Conservation (phyloP, 1,284 basidiomycete genomes). For the Pascua guehoae region DNA sequence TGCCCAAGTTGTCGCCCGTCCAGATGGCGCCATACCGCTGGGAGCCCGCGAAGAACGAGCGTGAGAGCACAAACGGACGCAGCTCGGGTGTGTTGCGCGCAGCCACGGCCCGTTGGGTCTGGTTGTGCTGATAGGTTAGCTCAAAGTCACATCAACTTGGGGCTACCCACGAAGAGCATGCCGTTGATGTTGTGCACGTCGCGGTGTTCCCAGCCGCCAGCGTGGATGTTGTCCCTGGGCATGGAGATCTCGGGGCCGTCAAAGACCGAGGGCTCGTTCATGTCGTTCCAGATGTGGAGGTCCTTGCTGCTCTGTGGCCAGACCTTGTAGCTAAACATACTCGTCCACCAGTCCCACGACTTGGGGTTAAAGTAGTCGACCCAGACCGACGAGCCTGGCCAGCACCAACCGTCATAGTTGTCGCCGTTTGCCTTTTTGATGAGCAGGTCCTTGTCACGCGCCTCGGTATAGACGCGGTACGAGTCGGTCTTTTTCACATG, state of each 20-base stretch:
- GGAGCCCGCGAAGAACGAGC: constrained; percentile 91
- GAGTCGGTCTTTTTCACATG: constrained; percentile 80
- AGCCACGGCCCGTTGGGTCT: constrained; percentile 77
- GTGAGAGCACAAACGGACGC: constrained; percentile 91
- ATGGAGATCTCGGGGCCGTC: constrained; percentile 98
- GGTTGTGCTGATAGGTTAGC: constrained; percentile 61
- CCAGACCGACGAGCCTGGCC: constrained; percentile 93
- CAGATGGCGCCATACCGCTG: constrained; percentile 96
- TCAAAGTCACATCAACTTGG: constrained; percentile 7
- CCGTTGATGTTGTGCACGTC: constrained; percentile 62
- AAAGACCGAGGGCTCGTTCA: constrained; percentile 99
- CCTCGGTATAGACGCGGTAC: constrained; percentile 83
- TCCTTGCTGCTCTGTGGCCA: constrained; percentile 62
- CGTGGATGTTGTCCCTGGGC: constrained; percentile 89
- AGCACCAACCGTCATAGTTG: constrained; percentile 98
- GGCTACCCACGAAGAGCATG: constrained; percentile 46
- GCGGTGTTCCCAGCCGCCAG: constrained; percentile 90
- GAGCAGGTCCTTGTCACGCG: constrained; percentile 73
- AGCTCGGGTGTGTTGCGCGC: constrained; percentile 69
- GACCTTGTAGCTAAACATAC: constrained; percentile 66
- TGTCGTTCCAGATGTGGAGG: constrained; percentile 96
- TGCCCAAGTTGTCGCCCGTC: constrained; percentile 97
- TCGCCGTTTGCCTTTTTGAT: constrained; percentile 75
- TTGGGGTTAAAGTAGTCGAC: constrained; percentile 93
- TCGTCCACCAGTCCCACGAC: constrained; percentile 87